These are phyloP conservation scores for Elsinoe batatas DNA, from an alignment of 2,329 filamentous ascomycete species.

Conservation along the genomic window DNA sequence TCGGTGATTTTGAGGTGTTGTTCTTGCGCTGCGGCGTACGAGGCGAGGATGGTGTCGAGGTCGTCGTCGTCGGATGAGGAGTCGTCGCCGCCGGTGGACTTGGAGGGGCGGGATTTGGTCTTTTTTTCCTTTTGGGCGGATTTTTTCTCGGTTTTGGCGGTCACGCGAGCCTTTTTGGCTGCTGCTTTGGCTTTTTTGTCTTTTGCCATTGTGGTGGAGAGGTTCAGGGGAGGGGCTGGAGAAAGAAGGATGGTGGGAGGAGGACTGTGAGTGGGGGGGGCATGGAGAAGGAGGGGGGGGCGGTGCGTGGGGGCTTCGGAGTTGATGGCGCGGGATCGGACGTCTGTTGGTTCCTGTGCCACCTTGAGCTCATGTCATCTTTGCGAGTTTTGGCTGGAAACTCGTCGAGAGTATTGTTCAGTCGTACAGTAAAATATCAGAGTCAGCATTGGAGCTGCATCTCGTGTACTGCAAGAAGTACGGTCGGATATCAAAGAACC, in stretches of 20 bases:
- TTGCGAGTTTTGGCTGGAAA: neutral
- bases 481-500: neutral
- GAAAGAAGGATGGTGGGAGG: neutral
- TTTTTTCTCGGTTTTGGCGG: slow-evolving; percentile 45
- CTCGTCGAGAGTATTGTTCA: neutral
- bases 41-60: slow-evolving; percentile 82
- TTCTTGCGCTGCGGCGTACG: slow-evolving; percentile 85
- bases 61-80: slow-evolving; percentile 89
- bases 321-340: neutral
- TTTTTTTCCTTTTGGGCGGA: slow-evolving; percentile 77
- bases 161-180: slow-evolving; percentile 29
- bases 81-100: slow-evolving; percentile 52
- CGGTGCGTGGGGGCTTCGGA: neutral
- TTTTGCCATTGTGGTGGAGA: slow-evolving; percentile 35
- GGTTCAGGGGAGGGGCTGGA: neutral
- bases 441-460: neutral
- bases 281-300: neutral
- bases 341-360: neutral
- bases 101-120: slow-evolving; percentile 62
- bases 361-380: neutral
- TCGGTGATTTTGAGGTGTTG: slow-evolving; percentile 92
- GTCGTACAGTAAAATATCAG: neutral
- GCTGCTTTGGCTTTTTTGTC: slow-evolving; percentile 49
- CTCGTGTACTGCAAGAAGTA: too few species aligned
- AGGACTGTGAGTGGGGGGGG: neutral